Base-by-base conservation (phyloP, 2,329 filamentous ascomycete species). In the Didymellaceae sp. region DNA sequence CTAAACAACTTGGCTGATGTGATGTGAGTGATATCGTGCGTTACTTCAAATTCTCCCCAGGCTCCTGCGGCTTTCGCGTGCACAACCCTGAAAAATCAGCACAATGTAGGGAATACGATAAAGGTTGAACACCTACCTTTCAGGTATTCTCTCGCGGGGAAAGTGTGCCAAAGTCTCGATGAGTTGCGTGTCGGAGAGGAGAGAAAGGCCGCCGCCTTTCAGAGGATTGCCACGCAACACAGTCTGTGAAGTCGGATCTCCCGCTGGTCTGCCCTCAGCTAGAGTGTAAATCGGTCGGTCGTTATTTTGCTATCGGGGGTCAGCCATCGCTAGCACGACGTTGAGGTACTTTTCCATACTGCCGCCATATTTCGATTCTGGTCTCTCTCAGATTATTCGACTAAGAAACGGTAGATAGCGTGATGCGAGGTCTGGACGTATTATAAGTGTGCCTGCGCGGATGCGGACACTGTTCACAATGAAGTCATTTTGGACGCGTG, bases 131-230 rank as follows among this genome's bases (percentile, higher is more conserved):
- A 20, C 28, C 18, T 51, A 59, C 64, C 83, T 72, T 65, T 86
- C 84, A 0, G 84, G 84, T 14, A 86, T 86, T 17, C 84, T 74
- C 67, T 86, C 83, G 6, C 83, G 77, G 50, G 82, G 78, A 61
- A 86, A 86, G 62, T 86, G 83, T 2, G 84, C 78, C 0, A 86
- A 70, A 1, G 81, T 78, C 54, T 86, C 82, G 49, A 86, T 80
- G n/a, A 86, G 63, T 42, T 85, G 82, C n/a, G 82, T 84, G 59
- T 85, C 82, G 52, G 81, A 77, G 0, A 86, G 71, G 2, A 80
- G 68, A 2, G 75, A 71, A 4, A 81, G 68, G 7, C 78, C 77
- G 14, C 71, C 70, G 18, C 67, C 68, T 22, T 35, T 41, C 13
- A 41, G 38, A n/a, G 37, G 45, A 9, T 41, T 35, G 30, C 37